These are phyloP conservation scores for Coprinopsis cinerea DNA, from an alignment of 768 basidiomycete genomes.

Conservation along the genomic window DNA sequence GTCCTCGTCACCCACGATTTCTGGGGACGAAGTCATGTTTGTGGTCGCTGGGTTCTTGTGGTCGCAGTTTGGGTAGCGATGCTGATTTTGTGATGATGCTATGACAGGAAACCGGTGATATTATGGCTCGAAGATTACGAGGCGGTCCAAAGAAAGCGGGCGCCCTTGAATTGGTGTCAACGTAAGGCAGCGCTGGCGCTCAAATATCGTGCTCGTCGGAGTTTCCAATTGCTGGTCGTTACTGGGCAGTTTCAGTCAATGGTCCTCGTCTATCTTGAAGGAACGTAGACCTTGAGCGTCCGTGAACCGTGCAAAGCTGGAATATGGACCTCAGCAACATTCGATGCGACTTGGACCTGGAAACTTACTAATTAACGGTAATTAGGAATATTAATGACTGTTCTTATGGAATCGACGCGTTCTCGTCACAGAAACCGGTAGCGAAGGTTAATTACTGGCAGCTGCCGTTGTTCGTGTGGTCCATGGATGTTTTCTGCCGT, in stretches of 20 bases:
- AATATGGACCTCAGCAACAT: too few relatives aligned
- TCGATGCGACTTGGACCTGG: background rate
- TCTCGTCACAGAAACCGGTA: too few relatives aligned
- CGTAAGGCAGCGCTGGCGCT: too few relatives aligned
- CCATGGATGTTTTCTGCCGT: too few relatives aligned
- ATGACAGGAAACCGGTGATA: too few relatives aligned
- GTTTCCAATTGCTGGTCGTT: too few relatives aligned
- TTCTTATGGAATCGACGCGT: background rate
- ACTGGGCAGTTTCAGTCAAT: too few relatives aligned
- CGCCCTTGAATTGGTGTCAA: background rate
- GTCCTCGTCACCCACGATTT: background rate
- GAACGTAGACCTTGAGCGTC: background rate
- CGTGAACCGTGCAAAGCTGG: background rate
- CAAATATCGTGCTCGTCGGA: background rate
- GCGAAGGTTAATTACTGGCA: too few relatives aligned
- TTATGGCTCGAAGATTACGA: background rate
- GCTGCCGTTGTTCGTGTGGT: too few relatives aligned
- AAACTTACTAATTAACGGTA: background rate
- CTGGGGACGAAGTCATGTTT: background rate
- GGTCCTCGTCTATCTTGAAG: background rate
- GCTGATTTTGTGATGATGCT: too few relatives aligned
- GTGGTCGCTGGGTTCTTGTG: background rate
- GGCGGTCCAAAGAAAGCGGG: background rate
- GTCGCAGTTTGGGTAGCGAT: too few relatives aligned
- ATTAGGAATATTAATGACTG: background rate